Conservation (phyloP, 2,329 filamentous ascomycete genomes). For the Byssoonygena ceratinophila region DNA sequence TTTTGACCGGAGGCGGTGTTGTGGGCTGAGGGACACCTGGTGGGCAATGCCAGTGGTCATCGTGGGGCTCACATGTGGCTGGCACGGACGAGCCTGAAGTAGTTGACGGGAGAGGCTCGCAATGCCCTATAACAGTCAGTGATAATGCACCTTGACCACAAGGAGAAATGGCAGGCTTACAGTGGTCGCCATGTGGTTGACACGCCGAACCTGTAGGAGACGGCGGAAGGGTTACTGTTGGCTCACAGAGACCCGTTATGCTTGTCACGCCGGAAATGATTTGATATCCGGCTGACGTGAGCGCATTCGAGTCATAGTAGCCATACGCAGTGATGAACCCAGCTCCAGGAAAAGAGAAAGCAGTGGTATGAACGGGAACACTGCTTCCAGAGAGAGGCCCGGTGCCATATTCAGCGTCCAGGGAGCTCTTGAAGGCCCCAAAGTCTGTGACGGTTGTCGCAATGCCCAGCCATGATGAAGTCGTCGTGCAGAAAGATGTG, state of each 20-base stretch:
- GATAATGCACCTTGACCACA: not conserved
- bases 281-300: slow-evolving; percentile 8
- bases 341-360: slow-evolving; percentile 5
- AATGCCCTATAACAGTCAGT: not conserved
- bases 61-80: slow-evolving; percentile 1
- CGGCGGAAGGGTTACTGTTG: slow-evolving; percentile 3
- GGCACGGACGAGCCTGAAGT: not conserved
- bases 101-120: not conserved
- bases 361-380: slow-evolving; percentile 6
- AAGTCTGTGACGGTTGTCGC: not conserved
- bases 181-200: slow-evolving; percentile 3
- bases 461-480: slow-evolving; percentile 2
- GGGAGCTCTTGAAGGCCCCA: slow-evolving; percentile 5
- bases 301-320: slow-evolving; percentile 5
- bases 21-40: slow-evolving; percentile 1
- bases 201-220: slow-evolving; percentile 8
- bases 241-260: not conserved
- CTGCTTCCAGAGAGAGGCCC: not conserved
- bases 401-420: slow-evolving; percentile 4
- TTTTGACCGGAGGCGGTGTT: not conserved
- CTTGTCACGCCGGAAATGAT: slow-evolving; percentile 8
- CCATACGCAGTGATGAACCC: slow-evolving; percentile 4
- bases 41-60: slow-evolving; percentile 5
- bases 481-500: not conserved
- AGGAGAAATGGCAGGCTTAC: not conserved